A percentile compares a stretch with the other conserved stretches of the same genome.
Conservation (phyloP, 805 yeast species). For the Myxozyma monticola region DNA sequence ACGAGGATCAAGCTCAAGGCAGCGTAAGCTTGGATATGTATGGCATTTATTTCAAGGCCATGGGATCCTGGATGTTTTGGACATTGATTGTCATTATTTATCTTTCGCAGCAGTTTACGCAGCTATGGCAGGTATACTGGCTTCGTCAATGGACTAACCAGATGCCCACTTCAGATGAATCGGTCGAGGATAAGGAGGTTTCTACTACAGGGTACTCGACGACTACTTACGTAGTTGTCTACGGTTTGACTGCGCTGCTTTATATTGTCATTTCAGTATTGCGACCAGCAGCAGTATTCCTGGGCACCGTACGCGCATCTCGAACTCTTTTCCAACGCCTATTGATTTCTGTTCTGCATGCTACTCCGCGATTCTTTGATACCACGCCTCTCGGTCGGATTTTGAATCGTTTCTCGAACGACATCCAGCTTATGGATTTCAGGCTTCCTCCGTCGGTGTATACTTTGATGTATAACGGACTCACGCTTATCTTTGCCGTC, state of each 20-base stretch:
- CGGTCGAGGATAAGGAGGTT: background rate
- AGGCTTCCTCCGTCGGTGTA: conserved; percentile 65
- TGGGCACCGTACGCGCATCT: conserved; percentile 62
- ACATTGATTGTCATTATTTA: background rate
- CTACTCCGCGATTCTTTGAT: conserved; percentile 85
- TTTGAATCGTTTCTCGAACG: conserved; percentile 93
- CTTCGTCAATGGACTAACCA: conserved; percentile 10
- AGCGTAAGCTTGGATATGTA: background rate
- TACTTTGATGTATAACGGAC: background rate
- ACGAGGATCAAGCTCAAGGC: conserved; percentile 3
- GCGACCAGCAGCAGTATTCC: conserved; percentile 29
- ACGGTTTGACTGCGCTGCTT: conserved; percentile 60
- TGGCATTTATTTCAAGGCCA: conserved; percentile 1
- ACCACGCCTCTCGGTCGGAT: conserved; percentile 93
- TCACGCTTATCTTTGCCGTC: conserved; percentile 60
- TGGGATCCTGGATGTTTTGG: conserved; percentile 7
- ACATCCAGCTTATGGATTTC: conserved; percentile 90
- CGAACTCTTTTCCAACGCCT: conserved; percentile 66
- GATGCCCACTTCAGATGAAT: background rate
- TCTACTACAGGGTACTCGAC: background rate
- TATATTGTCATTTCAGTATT: conserved; percentile 37
- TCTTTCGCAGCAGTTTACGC: conserved; percentile 1
- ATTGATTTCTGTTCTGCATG: conserved; percentile 65
- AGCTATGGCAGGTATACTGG: conserved; percentile 9
- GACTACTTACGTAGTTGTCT: conserved; percentile 1